These are phyloP conservation scores for Rhizophagus sp. DNA, from an alignment of 192 early-diverging fungal species.

Conservation along the genomic window DNA sequence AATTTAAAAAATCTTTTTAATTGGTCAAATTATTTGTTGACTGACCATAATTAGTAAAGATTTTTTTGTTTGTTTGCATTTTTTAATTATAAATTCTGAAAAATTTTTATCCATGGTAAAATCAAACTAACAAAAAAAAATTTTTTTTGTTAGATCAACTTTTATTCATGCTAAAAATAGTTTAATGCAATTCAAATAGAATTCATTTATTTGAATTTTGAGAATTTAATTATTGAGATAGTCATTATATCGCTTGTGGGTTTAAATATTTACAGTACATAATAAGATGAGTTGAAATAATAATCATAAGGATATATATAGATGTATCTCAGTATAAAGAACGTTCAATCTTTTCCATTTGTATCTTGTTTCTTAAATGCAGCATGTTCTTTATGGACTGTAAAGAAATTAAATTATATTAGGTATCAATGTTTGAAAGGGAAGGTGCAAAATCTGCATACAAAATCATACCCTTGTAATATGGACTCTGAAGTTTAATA, in stretches of 20 bases:
- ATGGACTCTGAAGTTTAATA: slow-evolving; percentile 45
- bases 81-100: too few relatives aligned
- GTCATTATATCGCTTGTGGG: not conserved
- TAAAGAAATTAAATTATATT: not conserved
- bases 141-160: too few relatives aligned
- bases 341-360: not conserved
- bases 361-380: slow-evolving; percentile 11
- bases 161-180: too few relatives aligned
- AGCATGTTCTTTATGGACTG: slow-evolving; percentile 27
- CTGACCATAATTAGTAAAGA: too few relatives aligned
- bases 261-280: not conserved
- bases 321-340: not conserved
- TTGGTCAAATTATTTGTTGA: too few relatives aligned
- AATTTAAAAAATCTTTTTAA: too few relatives aligned
- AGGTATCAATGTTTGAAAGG: not conserved
- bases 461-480: slow-evolving; percentile 46
- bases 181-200: too few relatives aligned
- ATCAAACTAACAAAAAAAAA: too few relatives aligned
- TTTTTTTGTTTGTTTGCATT: too few relatives aligned
- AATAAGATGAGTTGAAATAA: not conserved
- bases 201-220: too few relatives aligned
- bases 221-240: too few relatives aligned
- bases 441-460: not conserved
- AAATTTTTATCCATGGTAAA: too few relatives aligned
- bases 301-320: not conserved